phyloP scores from a whole-genome alignment of 257 asterid species.

The Leptodermis oblonga region DNA sequence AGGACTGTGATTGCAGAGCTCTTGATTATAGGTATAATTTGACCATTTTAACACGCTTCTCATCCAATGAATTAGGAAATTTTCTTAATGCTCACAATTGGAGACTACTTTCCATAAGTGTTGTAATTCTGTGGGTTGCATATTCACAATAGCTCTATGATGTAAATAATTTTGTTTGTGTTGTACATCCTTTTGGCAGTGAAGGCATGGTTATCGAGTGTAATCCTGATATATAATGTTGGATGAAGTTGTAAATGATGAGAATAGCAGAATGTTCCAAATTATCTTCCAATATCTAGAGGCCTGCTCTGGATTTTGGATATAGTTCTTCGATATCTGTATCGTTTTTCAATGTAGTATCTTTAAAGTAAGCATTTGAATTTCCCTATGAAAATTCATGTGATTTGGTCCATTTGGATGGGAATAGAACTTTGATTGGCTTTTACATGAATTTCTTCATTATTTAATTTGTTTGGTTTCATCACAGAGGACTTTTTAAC shows the following conservation, averaged over 20 bases:
- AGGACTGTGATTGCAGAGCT: conserved; percentile 85
- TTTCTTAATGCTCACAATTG: neutral
- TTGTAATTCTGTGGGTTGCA: neutral
- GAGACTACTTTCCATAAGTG: neutral
- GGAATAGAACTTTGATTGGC: neutral
- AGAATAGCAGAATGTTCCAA: neutral
- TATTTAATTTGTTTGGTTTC: neutral
- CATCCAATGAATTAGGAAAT: neutral
- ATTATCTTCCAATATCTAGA: neutral
- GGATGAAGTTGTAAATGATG: neutral
- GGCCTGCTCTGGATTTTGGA: no score
- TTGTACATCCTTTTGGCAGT: neutral
- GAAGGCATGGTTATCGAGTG: neutral
- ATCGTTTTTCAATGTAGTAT: neutral
- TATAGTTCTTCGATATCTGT: neutral
- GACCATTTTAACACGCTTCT: neutral
- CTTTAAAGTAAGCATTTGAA: neutral
- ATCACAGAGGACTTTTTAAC: neutral
- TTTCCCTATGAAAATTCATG: neutral
- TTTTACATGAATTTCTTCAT: neutral
- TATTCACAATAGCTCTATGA: neutral
- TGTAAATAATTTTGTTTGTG: neutral
- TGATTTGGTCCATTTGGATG: neutral
- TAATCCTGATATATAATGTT: neutral
- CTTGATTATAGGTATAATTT: conserved; percentile 75